A percentile compares a stretch with the other conserved stretches of the same genome.
phyloP scores from a whole-genome alignment of 1,284 basidiomycete genomes.

The Cryptococcus floricola region DNA sequence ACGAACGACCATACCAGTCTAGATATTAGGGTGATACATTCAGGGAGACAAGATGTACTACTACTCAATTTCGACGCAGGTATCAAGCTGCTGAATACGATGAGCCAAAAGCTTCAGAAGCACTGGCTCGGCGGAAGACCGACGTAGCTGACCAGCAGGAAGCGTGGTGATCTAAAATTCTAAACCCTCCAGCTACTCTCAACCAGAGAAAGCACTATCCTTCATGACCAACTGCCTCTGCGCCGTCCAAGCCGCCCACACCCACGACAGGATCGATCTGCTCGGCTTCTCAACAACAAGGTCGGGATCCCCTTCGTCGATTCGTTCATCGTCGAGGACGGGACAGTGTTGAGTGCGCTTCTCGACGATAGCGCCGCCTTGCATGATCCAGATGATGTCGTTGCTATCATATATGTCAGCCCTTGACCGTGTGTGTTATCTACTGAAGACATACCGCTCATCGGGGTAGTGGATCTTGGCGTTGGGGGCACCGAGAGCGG shows the following conservation, averaged over 20 bases:
- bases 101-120: no score
- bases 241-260: neutral
- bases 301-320: constrained; percentile 27
- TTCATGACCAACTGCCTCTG: neutral
- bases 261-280: neutral
- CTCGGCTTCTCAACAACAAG: constrained; percentile 14
- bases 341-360: constrained; percentile 30
- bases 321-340: constrained; percentile 19
- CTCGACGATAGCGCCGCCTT: constrained; percentile 17
- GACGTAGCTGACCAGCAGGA: no score
- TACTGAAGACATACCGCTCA: constrained; percentile 17
- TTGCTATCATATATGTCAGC: constrained; percentile 15
- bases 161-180: no score
- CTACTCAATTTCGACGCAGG: no score
- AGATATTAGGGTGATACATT: no score
- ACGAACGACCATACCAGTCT: no score
- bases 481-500: constrained; percentile 24
- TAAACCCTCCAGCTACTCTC: no score
- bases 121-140: no score
- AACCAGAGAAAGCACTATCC: no score
- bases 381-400: constrained; percentile 32
- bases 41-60: no score
- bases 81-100: no score
- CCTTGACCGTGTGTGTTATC: neutral
- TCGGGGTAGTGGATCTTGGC: constrained; percentile 20